These are phyloP conservation scores for Kappamyces sp. DNA, from an alignment of 192 early-diverging fungal genomes.

Conservation along the genomic window DNA sequence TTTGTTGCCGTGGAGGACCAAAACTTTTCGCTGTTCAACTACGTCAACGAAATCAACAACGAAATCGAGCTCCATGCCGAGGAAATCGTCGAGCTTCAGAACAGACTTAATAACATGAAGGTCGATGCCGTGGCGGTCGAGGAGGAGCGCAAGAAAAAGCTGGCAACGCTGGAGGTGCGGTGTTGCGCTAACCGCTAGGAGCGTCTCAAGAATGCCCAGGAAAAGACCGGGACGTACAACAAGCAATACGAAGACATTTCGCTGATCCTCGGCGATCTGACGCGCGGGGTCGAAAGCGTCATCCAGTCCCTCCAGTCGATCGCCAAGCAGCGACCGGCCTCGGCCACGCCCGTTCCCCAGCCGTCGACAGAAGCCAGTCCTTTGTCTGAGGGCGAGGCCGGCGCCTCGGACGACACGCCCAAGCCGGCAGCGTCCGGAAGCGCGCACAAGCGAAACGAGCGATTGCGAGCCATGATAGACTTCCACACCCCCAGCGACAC, in stretches of 20 bases:
- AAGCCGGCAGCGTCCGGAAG: background rate
- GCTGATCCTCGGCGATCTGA: conserved; percentile 28
- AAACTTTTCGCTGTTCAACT: conserved; percentile 62
- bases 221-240: conserved; percentile 19
- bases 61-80: conserved; percentile 52
- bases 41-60: conserved; percentile 61
- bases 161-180: conserved; percentile 38
- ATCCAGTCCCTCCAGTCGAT: conserved; percentile 26
- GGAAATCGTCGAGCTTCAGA: conserved; percentile 50
- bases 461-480: conserved; percentile 16
- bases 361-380: background rate
- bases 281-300: conserved; percentile 31
- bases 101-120: conserved; percentile 36
- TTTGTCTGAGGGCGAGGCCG: conserved; percentile 1
- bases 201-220: conserved; percentile 5
- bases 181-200: background rate
- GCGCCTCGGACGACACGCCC: background rate
- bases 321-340: conserved; percentile 2
- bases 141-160: conserved; percentile 30
- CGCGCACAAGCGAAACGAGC: conserved; percentile 2
- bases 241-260: conserved; percentile 35
- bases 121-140: conserved; percentile 38
- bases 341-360: conserved; percentile 4
- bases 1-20: conserved; percentile 58
- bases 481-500: conserved; percentile 25